A percentile compares a stretch with the other conserved stretches of the same genome.
Conservation (phyloP, 257 asterid species). For the Eucommia ulmoides region DNA sequence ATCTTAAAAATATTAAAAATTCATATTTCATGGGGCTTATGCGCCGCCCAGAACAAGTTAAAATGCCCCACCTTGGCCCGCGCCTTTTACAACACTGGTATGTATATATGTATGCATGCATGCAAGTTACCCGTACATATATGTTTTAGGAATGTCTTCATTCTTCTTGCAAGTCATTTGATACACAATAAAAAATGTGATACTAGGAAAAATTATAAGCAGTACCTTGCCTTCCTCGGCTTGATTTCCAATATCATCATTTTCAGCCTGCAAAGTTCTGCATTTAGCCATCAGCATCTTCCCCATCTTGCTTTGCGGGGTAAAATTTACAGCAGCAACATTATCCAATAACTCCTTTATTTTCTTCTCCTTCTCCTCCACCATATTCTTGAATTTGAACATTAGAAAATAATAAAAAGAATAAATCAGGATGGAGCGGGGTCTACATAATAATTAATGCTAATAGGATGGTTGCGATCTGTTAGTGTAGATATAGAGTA, state of each 20-base stretch:
- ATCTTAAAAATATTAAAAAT: too few species aligned
- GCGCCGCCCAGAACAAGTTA: neutral
- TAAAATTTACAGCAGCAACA: constrained; percentile 82
- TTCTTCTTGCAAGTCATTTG: neutral
- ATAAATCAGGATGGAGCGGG: too few species aligned
- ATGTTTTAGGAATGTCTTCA: neutral
- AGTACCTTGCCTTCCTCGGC: constrained; percentile 97
- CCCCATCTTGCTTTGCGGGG: constrained; percentile 97
- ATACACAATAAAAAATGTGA: neutral
- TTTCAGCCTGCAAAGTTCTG: constrained; percentile 89
- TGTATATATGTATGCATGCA: neutral
- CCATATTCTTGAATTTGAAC: constrained; percentile 57
- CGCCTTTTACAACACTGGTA: too few species aligned
- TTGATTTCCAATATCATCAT: constrained; percentile 94
- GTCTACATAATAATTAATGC: too few species aligned
- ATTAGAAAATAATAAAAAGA: constrained; percentile 1
- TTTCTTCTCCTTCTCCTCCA: constrained; percentile 94
- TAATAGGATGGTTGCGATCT: too few species aligned
- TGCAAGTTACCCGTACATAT: neutral
- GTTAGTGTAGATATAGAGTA: too few species aligned
- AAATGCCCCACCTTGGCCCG: too few species aligned
- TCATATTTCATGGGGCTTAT: neutral
- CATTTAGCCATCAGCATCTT: constrained; percentile 95
- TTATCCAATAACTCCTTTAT: constrained; percentile 87
- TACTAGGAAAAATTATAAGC: constrained; percentile 4